A percentile compares a stretch with the other conserved stretches of the same genome.
Conservation (phyloP, 495 filamentous ascomycete species). For the Penicillium salamii region DNA sequence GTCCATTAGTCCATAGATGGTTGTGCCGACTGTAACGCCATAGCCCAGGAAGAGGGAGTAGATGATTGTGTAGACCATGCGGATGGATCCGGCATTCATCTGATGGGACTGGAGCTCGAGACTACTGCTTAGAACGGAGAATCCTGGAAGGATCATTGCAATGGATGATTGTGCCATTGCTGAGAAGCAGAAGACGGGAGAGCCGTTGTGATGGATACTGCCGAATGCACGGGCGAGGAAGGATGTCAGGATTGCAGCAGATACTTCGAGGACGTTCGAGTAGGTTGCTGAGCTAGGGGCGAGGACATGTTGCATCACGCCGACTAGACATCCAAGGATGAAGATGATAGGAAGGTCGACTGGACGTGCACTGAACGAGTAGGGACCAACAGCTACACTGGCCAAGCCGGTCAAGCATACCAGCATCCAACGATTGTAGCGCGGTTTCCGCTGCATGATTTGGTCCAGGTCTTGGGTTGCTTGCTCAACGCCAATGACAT, state of each 20-base stretch:
- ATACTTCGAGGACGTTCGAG: slow-evolving; percentile 84
- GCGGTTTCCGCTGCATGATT: slow-evolving; percentile 51
- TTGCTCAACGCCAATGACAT: slow-evolving; percentile 73
- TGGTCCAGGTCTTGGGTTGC: slow-evolving; percentile 65
- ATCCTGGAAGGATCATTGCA: slow-evolving; percentile 85
- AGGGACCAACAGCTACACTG: slow-evolving; percentile 73
- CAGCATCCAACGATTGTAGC: slow-evolving; percentile 61
- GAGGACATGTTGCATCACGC: slow-evolving; percentile 72
- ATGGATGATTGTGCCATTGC: slow-evolving; percentile 84
- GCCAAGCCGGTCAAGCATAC: slow-evolving; percentile 79
- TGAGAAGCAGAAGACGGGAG: slow-evolving; percentile 79
- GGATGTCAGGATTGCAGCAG: slow-evolving; percentile 74
- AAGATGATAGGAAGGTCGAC: slow-evolving; percentile 87
- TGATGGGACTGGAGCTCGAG: slow-evolving; percentile 82
- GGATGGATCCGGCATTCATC: slow-evolving; percentile 83
- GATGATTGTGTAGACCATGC: slow-evolving; percentile 90
- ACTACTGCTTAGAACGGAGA: slow-evolving; percentile 71
- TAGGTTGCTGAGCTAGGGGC: slow-evolving; percentile 72
- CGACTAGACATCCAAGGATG: slow-evolving; percentile 76
- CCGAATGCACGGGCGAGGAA: slow-evolving; percentile 83
- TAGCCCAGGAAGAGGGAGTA: slow-evolving; percentile 95
- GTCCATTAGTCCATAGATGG: slow-evolving; percentile 80
- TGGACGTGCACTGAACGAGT: slow-evolving; percentile 77
- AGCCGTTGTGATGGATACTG: slow-evolving; percentile 52
- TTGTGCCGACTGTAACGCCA: slow-evolving; percentile 90